Conservation (phyloP, 805 yeast genomes). For the Kluyveromyces wickerhamii region DNA sequence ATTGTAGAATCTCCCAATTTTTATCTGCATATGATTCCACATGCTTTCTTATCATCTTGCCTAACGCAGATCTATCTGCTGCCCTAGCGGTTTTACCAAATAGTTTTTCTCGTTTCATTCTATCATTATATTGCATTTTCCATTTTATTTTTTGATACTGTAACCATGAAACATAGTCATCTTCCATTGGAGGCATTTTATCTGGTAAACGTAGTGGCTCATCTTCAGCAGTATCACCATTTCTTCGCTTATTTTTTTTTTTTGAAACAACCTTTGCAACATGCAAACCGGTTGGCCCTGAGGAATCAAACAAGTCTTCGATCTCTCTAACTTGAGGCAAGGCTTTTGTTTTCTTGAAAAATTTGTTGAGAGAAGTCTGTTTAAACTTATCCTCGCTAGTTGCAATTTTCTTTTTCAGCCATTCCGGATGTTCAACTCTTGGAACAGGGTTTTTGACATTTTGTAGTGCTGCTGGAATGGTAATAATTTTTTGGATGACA, state of each 20-base stretch:
- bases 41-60: conserved; percentile 62
- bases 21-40: conserved; percentile 72
- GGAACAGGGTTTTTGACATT: conserved; percentile 87
- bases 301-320: conserved; percentile 55
- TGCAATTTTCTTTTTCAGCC: conserved; percentile 66
- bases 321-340: conserved; percentile 53
- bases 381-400: conserved; percentile 57
- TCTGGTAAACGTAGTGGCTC: conserved; percentile 38
- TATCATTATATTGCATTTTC: conserved; percentile 66
- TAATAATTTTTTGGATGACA: conserved; percentile 87
- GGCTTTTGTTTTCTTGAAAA: conserved; percentile 42
- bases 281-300: conserved; percentile 17
- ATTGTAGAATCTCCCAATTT: conserved; percentile 81
- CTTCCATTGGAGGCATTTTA: conserved; percentile 50
- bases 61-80: conserved; percentile 52
- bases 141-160: conserved; percentile 80
- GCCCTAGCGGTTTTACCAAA: conserved; percentile 61
- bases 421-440: conserved; percentile 86
- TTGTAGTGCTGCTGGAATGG: conserved; percentile 96
- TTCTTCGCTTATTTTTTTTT: conserved; percentile 28
- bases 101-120: conserved; percentile 61
- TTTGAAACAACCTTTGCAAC: conserved; percentile 33
- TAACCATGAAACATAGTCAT: conserved; percentile 62
- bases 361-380: conserved; percentile 56
- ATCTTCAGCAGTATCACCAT: conserved; percentile 32